A percentile compares a stretch with the other conserved stretches of the same genome.
phyloP scores from a whole-genome alignment of 2,329 filamentous ascomycete genomes.

The Fusarium proliferatum region DNA sequence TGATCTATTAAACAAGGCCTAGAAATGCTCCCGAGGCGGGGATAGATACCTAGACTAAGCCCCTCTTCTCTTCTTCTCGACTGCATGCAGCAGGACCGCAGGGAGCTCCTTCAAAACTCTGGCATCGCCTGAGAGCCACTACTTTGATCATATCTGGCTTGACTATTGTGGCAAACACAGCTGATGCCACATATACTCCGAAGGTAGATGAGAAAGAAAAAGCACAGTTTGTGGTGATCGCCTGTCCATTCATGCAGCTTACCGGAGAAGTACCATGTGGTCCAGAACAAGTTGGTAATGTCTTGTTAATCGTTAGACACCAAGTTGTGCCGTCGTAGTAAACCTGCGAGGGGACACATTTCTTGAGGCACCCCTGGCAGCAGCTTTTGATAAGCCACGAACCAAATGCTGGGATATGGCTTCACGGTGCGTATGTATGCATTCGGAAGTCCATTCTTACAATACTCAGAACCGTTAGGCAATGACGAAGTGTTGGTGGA shows the following conservation, averaged over 20 bases:
- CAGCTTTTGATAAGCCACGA: slow-evolving; percentile 34
- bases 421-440: slow-evolving; percentile 26
- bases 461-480: slow-evolving; percentile 35
- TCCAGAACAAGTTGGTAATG: neutral
- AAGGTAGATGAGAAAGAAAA: neutral
- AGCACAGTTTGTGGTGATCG: neutral
- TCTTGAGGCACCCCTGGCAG: slow-evolving; percentile 13
- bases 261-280: neutral
- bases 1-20: slow-evolving; percentile 11
- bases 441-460: slow-evolving; percentile 19
- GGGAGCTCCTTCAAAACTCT: neutral
- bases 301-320: neutral
- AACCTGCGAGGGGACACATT: slow-evolving; percentile 8
- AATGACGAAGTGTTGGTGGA: slow-evolving; percentile 13
- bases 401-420: slow-evolving; percentile 26
- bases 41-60: neutral
- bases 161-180: neutral
- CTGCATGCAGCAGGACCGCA: neutral
- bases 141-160: neutral
- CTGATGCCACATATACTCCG: neutral
- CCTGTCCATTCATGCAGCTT: neutral
- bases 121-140: neutral
- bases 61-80: neutral
- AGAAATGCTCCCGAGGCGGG: slow-evolving; percentile 1
- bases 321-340: slow-evolving; percentile 7